These are phyloP conservation scores for Wickerhamiella galacta DNA, from an alignment of 805 yeast species.

Conservation along the genomic window DNA sequence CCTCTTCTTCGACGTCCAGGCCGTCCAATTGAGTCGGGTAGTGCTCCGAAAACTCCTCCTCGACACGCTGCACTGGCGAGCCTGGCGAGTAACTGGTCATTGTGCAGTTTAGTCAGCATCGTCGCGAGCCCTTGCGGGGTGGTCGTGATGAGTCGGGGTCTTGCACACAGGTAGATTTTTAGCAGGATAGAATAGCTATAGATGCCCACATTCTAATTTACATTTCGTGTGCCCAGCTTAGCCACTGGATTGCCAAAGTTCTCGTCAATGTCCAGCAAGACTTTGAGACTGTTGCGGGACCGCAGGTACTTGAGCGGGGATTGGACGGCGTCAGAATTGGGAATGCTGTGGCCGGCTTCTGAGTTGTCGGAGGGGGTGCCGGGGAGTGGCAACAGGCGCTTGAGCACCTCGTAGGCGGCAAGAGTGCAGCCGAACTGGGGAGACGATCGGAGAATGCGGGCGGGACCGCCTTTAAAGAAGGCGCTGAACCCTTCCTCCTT, in stretches of 20 bases:
- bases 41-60: slow-evolving; percentile 13
- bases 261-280: slow-evolving; percentile 29
- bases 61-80: too few species aligned
- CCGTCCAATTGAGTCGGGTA: neutral
- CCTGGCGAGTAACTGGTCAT: too few species aligned
- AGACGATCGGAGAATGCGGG: slow-evolving; percentile 84
- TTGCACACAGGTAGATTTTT: too few species aligned
- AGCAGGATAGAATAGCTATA: too few species aligned
- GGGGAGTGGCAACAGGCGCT: slow-evolving; percentile 55
- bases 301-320: slow-evolving; percentile 25
- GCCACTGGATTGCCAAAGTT: slow-evolving; percentile 25
- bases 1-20: slow-evolving; percentile 13
- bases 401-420: slow-evolving; percentile 91
- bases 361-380: slow-evolving; percentile 21
- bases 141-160: too few species aligned
- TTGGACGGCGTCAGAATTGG: slow-evolving; percentile 17
- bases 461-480: slow-evolving; percentile 91
- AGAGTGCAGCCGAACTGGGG: slow-evolving; percentile 96
- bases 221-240: too few species aligned
- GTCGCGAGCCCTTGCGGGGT: too few species aligned
- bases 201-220: too few species aligned
- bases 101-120: too few species aligned
- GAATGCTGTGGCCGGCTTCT: slow-evolving; percentile 29
- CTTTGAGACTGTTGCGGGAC: slow-evolving; percentile 27
- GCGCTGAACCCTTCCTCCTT: slow-evolving; percentile 74